phyloP scores from a whole-genome alignment of 2,329 filamentous ascomycete species.

The Trichoderma sp. region DNA sequence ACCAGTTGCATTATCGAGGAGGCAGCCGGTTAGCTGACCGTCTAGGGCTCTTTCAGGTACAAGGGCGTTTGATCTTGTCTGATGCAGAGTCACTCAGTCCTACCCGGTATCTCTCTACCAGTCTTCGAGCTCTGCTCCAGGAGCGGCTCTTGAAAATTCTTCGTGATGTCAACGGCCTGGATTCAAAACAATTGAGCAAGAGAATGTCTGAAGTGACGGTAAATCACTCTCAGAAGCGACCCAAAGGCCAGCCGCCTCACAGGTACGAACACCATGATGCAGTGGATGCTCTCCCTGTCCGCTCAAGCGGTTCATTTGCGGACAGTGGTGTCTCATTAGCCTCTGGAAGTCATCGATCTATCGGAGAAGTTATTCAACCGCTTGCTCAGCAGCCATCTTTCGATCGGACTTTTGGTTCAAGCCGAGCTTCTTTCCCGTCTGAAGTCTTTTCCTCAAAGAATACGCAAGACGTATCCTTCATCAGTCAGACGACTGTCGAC shows the following conservation, averaged over 20 bases:
- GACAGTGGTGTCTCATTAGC: neutral
- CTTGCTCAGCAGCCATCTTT: neutral
- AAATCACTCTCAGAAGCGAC: conserved; percentile 20
- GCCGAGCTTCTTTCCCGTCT: neutral
- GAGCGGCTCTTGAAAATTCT: conserved; percentile 28
- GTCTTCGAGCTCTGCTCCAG: conserved; percentile 31
- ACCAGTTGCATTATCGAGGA: conserved; percentile 27
- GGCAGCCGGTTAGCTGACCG: conserved; percentile 26
- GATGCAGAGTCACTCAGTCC: neutral
- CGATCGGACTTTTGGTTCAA: conserved; percentile 32
- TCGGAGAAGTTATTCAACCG: neutral
- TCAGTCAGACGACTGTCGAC: conserved; percentile 38
- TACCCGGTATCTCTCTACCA: no score
- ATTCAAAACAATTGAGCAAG: conserved; percentile 25
- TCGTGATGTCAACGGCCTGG: neutral
- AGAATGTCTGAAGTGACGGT: conserved; percentile 29
- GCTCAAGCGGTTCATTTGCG: conserved; percentile 6
- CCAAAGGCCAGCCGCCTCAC: neutral
- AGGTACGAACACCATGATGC: neutral
- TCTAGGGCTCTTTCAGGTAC: conserved; percentile 28
- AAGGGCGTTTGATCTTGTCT: conserved; percentile 12
- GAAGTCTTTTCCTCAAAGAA: conserved; percentile 30
- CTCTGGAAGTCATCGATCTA: neutral
- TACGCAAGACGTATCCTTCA: conserved; percentile 26
- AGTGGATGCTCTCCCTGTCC: conserved; percentile 24